Base-by-base conservation (phyloP, 2,329 filamentous ascomycete species). In the Periconia sp. region DNA sequence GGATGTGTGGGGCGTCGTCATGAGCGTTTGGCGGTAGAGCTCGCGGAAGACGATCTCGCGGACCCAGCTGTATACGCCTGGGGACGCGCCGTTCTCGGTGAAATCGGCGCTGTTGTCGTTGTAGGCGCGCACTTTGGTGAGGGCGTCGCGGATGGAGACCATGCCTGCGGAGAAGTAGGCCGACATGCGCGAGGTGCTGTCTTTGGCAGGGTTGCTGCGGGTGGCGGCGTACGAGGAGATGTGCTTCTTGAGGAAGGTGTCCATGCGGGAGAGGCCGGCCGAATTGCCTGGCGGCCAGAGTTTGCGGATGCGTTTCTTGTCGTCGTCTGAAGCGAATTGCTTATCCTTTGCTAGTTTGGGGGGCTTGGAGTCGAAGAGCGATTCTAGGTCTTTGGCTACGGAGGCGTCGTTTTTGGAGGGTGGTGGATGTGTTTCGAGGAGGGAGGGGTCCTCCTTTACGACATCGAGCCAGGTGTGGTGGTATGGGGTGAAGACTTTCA, bases 401-500 rank as follows among this genome's bases (percentile, higher is more conserved):
- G 56, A 52, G 1, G 57, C 34, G 11, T 52, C 64, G 38, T 77
- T 75, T n/a, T 63, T 65, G 17, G 69, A 63, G 2, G 76, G 75
- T 19, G 66, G 46, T 2, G 70, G 69, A 2, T 69, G 62, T 4
- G 68, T 69, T 37, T 78, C 72, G 10, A 78, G 62, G 3, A 78
- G 63, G 22, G 63, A 59, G 0, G 74, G 73, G 23, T 76, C 59
- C 1, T 63, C 48, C 40, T 73, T 75, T 21, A 77, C 61, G 16
- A 72, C 65, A 5, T 56, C 59, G 1, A 79, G 65, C 77, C 77
- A 80, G 0, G 63, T 59, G 38, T 69, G 71, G 48, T 78, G 75
- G 44, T 78, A 80, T 0, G 76, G 77, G 0, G 74, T 77, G 59
- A 79, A 80, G 9, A 79, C 75, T 43, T 79, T 78, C 65, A 75